phyloP scores from a whole-genome alignment of 139 green algal species.

The Chlamydomonas sphaeroides region DNA sequence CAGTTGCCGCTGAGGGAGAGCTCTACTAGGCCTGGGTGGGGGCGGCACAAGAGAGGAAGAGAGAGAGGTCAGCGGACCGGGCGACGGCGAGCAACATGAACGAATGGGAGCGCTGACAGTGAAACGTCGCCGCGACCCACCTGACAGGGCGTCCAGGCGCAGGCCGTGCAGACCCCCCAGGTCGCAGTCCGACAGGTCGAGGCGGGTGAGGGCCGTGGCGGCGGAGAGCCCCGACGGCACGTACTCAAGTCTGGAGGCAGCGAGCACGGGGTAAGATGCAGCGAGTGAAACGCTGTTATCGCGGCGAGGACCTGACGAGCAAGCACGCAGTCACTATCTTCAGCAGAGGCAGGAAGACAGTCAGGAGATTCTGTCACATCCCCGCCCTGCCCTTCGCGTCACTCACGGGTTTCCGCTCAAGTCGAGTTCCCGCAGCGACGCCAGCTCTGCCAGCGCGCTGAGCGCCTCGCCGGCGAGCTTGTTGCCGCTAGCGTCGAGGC shows the following conservation, averaged over 20 bases:
- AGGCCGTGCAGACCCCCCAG: background rate
- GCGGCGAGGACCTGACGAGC: no score
- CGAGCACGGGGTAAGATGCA: no score
- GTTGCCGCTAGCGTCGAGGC: constrained; percentile 66
- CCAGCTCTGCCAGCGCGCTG: background rate
- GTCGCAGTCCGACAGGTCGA: constrained; percentile 26
- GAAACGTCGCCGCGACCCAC: background rate
- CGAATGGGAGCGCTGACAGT: no score
- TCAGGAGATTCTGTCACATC: background rate
- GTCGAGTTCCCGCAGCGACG: background rate
- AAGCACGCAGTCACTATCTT: background rate
- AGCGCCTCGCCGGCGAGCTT: constrained; percentile 20
- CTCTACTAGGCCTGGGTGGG: constrained; percentile 1
- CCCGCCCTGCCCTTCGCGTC: no score
- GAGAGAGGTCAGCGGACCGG: no score
- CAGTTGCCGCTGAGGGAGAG: constrained; percentile 40
- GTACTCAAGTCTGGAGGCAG: background rate
- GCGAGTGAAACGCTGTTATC: no score
- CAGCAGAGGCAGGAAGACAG: background rate
- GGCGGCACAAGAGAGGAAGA: background rate
- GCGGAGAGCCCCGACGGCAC: background rate
- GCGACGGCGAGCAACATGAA: no score
- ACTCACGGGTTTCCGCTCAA: background rate
- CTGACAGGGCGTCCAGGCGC: background rate
- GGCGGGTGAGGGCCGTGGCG: background rate